A percentile compares a stretch with the other conserved stretches of the same genome.
Conservation (phyloP, 2,329 filamentous ascomycete species). For the Claviceps spartinae region DNA sequence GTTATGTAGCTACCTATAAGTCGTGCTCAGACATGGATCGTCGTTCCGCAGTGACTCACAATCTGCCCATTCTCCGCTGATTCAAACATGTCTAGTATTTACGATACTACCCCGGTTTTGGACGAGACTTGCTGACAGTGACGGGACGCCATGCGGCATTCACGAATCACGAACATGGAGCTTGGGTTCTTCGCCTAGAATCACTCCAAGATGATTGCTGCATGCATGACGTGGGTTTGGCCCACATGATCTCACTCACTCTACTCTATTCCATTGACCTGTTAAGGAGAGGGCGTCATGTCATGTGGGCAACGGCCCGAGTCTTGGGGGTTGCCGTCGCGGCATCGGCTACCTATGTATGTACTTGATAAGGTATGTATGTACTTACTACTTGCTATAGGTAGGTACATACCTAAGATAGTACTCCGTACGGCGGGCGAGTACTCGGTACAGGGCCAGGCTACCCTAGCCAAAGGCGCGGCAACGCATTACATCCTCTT, state of each 20-base stretch:
- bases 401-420: background rate
- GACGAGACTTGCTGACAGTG: background rate
- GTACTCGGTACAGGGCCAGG: background rate
- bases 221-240: no score
- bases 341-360: background rate
- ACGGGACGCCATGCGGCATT: no score
- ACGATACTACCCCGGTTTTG: background rate
- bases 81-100: background rate
- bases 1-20: background rate
- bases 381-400: background rate
- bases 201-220: no score
- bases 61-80: background rate
- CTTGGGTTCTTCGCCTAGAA: no score
- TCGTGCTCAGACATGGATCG: background rate
- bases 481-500: background rate
- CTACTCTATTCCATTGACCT: no score
- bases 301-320: no score
- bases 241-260: no score
- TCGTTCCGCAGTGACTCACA: background rate
- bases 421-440: background rate
- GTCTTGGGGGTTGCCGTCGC: background rate
- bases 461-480: background rate
- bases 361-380: background rate
- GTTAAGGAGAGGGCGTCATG: no score
- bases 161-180: no score